Evolutionary conservation across 2,329 filamentous ascomycete genomes (phyloP).

Genomic region (Geosmithia flava): DNA sequence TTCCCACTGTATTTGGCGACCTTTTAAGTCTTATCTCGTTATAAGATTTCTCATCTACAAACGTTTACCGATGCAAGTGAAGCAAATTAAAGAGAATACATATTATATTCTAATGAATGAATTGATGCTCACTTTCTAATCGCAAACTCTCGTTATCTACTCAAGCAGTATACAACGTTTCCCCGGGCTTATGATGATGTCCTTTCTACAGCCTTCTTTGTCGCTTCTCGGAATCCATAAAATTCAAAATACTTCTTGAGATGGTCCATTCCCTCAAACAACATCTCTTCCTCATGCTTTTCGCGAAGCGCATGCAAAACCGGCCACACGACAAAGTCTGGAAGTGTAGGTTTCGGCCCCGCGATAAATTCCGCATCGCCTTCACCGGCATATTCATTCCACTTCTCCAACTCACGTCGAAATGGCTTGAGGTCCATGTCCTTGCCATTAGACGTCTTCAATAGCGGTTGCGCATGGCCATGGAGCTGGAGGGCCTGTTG

Average conservation of each 20-base stretch:
- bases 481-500: conserved; percentile 23
- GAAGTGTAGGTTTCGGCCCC: conserved; percentile 25
- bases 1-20: not conserved
- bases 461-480: conserved; percentile 17
- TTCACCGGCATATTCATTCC: conserved; percentile 22
- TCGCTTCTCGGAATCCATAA: conserved; percentile 10
- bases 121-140: not conserved
- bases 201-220: conserved; percentile 9
- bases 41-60: too few relatives aligned
- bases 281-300: conserved; percentile 14
- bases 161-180: not conserved
- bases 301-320: conserved; percentile 33
- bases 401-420: conserved; percentile 21
- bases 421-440: conserved; percentile 10
- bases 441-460: conserved; percentile 2
- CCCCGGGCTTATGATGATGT: not conserved
- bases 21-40: not conserved
- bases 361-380: conserved; percentile 29
- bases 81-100: too few relatives aligned
- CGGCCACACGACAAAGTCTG: conserved; percentile 47
- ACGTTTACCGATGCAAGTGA: too few relatives aligned
- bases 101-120: not conserved
- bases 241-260: conserved; percentile 25
- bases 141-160: not conserved
- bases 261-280: conserved; percentile 14